Conservation (phyloP, 352 stramenopile genomes). For the Saprolegnia diclina region DNA sequence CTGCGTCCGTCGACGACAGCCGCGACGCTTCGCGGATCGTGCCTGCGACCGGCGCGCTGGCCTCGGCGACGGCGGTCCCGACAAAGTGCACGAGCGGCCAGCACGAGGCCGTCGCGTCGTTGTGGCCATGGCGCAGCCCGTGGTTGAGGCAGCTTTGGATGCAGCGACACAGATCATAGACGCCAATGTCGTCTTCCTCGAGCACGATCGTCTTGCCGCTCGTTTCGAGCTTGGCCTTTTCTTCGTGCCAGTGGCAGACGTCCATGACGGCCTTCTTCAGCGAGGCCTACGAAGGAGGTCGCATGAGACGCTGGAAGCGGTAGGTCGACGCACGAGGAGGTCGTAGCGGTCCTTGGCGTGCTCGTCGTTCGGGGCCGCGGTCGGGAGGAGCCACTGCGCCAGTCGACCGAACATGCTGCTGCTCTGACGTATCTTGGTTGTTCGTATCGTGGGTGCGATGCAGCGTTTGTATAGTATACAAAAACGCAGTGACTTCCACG, state of each 20-base stretch:
- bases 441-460: neutral
- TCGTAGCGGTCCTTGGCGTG: conserved; percentile 20
- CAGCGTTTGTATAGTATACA: too few relatives aligned
- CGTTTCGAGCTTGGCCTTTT: conserved; percentile 18
- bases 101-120: neutral
- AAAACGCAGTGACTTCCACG: too few relatives aligned
- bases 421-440: neutral
- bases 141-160: conserved; percentile 20
- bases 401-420: conserved; percentile 19
- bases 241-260: conserved; percentile 25
- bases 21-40: conserved; percentile 15
- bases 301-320: neutral
- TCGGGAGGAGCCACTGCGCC: conserved; percentile 17
- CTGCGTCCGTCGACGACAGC: conserved; percentile 38
- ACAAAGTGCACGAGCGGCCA: conserved; percentile 24
- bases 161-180: conserved; percentile 11
- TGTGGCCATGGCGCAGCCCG: neutral
- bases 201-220: neutral
- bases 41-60: neutral
- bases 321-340: neutral
- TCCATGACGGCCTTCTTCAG: conserved; percentile 27
- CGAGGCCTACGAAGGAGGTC: conserved; percentile 4
- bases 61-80: neutral
- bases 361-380: conserved; percentile 21
- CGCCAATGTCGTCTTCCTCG: conserved; percentile 23